Conservation (phyloP, 208 protist genomes). For the Tetramitus jugosus region DNA sequence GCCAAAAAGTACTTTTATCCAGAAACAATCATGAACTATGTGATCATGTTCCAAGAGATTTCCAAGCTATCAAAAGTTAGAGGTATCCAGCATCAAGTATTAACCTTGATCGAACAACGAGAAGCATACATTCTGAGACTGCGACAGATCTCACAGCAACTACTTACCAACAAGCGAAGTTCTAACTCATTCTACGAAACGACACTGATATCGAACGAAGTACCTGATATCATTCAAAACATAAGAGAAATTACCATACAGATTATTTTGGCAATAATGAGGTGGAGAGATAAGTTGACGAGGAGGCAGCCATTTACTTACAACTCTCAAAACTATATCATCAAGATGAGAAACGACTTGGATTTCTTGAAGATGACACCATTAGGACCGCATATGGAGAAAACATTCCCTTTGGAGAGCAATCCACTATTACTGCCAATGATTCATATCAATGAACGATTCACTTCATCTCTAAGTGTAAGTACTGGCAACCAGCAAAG, state of each 20-base stretch:
- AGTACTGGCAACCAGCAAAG: background rate
- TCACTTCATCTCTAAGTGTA: background rate
- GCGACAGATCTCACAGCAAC: background rate
- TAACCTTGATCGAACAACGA: conserved; percentile 11
- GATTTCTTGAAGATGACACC: conserved; percentile 14
- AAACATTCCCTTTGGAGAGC: background rate
- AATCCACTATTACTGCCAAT: conserved; percentile 6
- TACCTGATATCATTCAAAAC: background rate
- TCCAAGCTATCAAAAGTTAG: background rate
- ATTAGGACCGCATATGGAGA: background rate
- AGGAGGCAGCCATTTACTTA: background rate
- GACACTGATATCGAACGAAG: background rate
- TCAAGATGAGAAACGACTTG: conserved; percentile 9
- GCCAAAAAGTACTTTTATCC: conserved; percentile 1
- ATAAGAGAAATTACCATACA: background rate
- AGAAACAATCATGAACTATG: background rate
- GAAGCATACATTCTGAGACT: conserved; percentile 8
- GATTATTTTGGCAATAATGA: background rate
- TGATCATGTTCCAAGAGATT: conserved; percentile 2
- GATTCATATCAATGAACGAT: too few species aligned
- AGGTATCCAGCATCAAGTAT: conserved; percentile 10
- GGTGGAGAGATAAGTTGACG: background rate
- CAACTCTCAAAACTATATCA: conserved; percentile 7
- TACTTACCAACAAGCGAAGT: background rate
- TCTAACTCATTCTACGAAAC: background rate